Evolutionary conservation across 768 basidiomycete species (phyloP).

Genomic region (Boletus tylopilopsis): DNA sequence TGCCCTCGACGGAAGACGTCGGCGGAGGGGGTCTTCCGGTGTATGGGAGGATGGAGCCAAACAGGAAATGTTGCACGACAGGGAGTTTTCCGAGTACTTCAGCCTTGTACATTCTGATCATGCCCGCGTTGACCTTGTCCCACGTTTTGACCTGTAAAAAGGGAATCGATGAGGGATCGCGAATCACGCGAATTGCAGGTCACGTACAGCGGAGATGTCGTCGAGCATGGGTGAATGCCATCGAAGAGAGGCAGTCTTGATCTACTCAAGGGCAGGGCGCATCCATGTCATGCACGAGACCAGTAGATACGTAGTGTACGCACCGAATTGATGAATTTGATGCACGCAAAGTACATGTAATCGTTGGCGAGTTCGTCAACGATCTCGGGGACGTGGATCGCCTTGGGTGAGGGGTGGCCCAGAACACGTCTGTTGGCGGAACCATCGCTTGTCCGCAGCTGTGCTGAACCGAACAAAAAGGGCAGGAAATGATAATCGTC

Average conservation of each 20-base stretch:
- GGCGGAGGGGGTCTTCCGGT: constrained; percentile 55
- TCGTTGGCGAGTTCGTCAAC: constrained; percentile 88
- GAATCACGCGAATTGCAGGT: no score
- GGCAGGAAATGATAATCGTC: constrained; percentile 97
- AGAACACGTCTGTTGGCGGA: constrained; percentile 10
- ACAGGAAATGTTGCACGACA: constrained; percentile 94
- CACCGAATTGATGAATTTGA: constrained; percentile 93
- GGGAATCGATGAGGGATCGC: no score
- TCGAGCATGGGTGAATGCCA: constrained; percentile 99
- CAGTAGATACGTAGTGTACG: constrained; percentile 18
- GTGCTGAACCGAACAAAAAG: constrained; percentile 83
- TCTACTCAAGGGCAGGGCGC: constrained; percentile 43
- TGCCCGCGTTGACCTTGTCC: constrained; percentile 94
- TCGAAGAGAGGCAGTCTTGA: constrained; percentile 90
- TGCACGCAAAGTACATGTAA: constrained; percentile 97
- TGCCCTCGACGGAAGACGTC: constrained; percentile 15
- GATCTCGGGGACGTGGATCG: constrained; percentile 88
- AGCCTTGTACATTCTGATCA: constrained; percentile 97
- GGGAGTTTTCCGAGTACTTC: constrained; percentile 96
- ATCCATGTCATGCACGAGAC: not conserved
- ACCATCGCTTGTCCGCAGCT: constrained; percentile 39
- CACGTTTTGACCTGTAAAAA: constrained; percentile 72
- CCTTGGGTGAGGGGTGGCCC: constrained; percentile 86
- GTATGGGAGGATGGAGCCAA: constrained; percentile 75
- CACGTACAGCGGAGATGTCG: constrained; percentile 80